Evolutionary conservation across 495 filamentous ascomycete species (phyloP).

Genomic region (Aspergillus coremiiformis): DNA sequence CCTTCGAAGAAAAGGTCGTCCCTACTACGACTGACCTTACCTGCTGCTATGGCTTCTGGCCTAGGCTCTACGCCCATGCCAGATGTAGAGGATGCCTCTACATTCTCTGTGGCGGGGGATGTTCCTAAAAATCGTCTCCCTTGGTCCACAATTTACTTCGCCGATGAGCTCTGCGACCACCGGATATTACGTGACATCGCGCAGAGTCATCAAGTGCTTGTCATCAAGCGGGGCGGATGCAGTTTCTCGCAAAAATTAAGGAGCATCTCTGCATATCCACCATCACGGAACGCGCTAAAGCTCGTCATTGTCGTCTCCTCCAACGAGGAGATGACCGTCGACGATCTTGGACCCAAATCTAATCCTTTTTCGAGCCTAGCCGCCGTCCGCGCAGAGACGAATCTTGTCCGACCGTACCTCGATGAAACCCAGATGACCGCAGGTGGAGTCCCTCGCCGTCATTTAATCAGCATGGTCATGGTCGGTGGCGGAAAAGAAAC

Average conservation of each 20-base stretch:
- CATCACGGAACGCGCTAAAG: conserved; percentile 53
- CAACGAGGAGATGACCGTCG: conserved; percentile 28
- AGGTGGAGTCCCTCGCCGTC: conserved; percentile 60
- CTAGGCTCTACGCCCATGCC: conserved; percentile 69
- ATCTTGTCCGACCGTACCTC: conserved; percentile 63
- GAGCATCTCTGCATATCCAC: conserved; percentile 72
- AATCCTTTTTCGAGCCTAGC: conserved; percentile 17
- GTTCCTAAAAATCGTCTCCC: conserved; percentile 41
- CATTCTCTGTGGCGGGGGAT: conserved; percentile 32
- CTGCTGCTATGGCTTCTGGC: conserved; percentile 67
- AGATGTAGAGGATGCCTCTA: conserved; percentile 51
- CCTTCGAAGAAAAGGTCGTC: conserved; percentile 16
- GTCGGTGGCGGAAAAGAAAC: conserved; percentile 66
- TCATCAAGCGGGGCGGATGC: conserved; percentile 79
- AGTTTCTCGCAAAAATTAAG: conserved; percentile 74
- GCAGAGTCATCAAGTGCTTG: conserved; percentile 67
- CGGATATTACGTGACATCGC: conserved; percentile 53
- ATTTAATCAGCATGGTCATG: conserved; percentile 79
- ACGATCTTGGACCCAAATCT: not conserved
- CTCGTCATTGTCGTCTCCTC: conserved; percentile 77
- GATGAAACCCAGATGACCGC: conserved; percentile 68
- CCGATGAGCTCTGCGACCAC: conserved; percentile 58
- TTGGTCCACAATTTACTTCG: conserved; percentile 66
- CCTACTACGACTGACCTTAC: conserved; percentile 44
- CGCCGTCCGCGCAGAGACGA: conserved; percentile 34